Percentiles rank a stretch among this genome's conserved stretches.
Evolutionary conservation across 2,329 filamentous ascomycete genomes (phyloP).

Genomic region (Fusarium illudens): DNA sequence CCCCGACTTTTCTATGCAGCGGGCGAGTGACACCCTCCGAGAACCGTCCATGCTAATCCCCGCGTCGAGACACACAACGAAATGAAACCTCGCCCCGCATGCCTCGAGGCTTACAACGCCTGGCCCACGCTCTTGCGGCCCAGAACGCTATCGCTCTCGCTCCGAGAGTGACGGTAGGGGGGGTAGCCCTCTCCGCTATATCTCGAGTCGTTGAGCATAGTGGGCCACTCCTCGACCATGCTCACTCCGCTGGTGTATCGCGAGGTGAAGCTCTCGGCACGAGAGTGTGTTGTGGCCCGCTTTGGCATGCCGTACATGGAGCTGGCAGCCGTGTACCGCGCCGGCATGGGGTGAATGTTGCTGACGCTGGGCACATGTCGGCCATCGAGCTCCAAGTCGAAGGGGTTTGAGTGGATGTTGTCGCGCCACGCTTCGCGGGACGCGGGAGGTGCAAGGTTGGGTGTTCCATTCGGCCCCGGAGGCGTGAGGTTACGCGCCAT

Average conservation of each 20-base stretch:
- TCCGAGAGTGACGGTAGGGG: constrained; percentile 26
- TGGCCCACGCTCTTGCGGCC: constrained; percentile 21
- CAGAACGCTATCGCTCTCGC: constrained; percentile 22
- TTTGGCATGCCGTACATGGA: constrained; percentile 39
- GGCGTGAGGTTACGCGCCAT: constrained; percentile 44
- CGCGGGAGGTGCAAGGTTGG: constrained; percentile 41
- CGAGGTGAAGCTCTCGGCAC: constrained; percentile 47
- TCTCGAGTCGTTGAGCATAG: constrained; percentile 11
- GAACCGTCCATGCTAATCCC: constrained; percentile 23
- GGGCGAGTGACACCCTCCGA: constrained; percentile 26
- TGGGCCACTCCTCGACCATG: constrained; percentile 45
- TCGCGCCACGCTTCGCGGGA: constrained; percentile 54
- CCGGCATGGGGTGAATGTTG: constrained; percentile 34
- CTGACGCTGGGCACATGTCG: constrained; percentile 30
- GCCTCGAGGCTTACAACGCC: constrained; percentile 13
- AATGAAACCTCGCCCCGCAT: constrained; percentile 15
- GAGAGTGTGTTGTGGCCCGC: constrained; percentile 59
- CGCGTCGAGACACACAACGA: constrained; percentile 27
- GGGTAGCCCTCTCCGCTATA: constrained; percentile 28
- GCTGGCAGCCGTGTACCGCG: constrained; percentile 34
- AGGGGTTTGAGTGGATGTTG: constrained; percentile 70
- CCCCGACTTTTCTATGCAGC: constrained; percentile 6
- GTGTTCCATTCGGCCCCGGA: constrained; percentile 43
- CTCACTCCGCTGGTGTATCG: constrained; percentile 62
- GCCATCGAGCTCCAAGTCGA: constrained; percentile 64